These are phyloP conservation scores for Phytopythium ostracodes DNA, from an alignment of 352 stramenopile genomes.

Conservation along the genomic window DNA sequence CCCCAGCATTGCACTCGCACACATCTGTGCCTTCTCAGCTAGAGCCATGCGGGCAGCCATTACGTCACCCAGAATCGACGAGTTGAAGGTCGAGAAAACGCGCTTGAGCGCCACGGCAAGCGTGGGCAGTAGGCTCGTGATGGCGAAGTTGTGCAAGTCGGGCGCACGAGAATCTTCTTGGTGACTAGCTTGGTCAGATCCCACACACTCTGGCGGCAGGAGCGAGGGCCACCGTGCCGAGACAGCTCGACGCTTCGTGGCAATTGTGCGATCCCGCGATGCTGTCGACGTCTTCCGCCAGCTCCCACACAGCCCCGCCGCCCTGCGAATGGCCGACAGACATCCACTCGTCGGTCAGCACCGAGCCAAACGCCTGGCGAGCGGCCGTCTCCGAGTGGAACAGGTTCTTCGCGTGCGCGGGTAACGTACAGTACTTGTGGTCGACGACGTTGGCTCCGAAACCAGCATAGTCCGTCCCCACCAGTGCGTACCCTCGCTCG, in stretches of 20 bases:
- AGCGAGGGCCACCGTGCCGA: slow-evolving; percentile 6
- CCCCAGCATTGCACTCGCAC: too few relatives aligned
- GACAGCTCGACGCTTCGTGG: slow-evolving; percentile 6
- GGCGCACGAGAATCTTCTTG: background rate
- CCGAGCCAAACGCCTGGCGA: slow-evolving; percentile 5
- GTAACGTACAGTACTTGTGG: slow-evolving; percentile 11
- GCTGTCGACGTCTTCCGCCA: slow-evolving; percentile 2
- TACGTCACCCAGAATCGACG: too few relatives aligned
- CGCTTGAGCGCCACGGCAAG: too few relatives aligned
- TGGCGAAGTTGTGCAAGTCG: too few relatives aligned
- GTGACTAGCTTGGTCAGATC: background rate
- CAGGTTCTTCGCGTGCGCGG: slow-evolving; percentile 8
- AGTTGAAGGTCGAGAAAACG: too few relatives aligned
- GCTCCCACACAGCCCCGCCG: slow-evolving; percentile 5
- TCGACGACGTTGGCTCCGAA: slow-evolving; percentile 5
- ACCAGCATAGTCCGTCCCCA: slow-evolving; percentile 11
- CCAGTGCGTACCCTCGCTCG: slow-evolving; percentile 6
- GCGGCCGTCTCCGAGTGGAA: slow-evolving; percentile 10
- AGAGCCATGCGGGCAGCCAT: too few relatives aligned
- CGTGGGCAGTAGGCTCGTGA: too few relatives aligned
- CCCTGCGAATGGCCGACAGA: slow-evolving; percentile 10
- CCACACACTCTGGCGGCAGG: slow-evolving; percentile 2
- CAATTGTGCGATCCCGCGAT: background rate
- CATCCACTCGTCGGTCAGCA: slow-evolving; percentile 7
- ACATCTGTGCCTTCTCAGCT: too few relatives aligned